Percentiles rank a stretch among this genome's conserved stretches.
These are phyloP conservation scores for Knoxdaviesia capensis DNA, from an alignment of 2,329 filamentous ascomycete genomes.

Conservation along the genomic window DNA sequence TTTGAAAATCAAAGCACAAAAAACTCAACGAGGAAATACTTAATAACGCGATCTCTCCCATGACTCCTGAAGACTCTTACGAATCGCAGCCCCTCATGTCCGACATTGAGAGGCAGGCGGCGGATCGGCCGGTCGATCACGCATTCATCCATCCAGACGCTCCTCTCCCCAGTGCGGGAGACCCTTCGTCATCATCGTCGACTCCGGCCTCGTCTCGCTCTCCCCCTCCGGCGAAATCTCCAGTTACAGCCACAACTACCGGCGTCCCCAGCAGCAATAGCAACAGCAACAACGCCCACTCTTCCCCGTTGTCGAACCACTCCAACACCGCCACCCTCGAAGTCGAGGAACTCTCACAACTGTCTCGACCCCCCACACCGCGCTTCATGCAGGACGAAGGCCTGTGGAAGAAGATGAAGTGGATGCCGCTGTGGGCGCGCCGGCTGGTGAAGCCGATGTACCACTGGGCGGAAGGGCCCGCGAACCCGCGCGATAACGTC, in stretches of 20 bases:
- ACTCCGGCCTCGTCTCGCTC: conserved; percentile 15
- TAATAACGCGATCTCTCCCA: too few relatives aligned
- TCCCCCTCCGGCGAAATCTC: background rate
- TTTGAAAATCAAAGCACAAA: too few relatives aligned
- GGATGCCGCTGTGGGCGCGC: conserved; percentile 36
- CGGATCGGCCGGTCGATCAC: background rate
- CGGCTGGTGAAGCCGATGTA: conserved; percentile 19
- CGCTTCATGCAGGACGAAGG: conserved; percentile 37
- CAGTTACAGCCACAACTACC: background rate
- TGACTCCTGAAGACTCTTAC: conserved; percentile 1
- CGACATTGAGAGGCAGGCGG: conserved; percentile 13
- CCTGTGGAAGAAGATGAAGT: conserved; percentile 29
- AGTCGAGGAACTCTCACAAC: too few relatives aligned
- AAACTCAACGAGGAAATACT: too few relatives aligned
- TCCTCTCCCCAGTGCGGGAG: conserved; percentile 14
- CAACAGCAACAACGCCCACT: too few relatives aligned
- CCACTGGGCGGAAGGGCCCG: conserved; percentile 35
- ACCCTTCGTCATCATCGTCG: conserved; percentile 13
- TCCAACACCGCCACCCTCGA: too few relatives aligned
- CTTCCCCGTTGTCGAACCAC: too few relatives aligned
- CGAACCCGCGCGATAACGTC: conserved; percentile 25
- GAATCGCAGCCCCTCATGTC: conserved; percentile 20
- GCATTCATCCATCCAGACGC: conserved; percentile 18
- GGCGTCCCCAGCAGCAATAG: background rate
- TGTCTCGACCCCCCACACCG: conserved; percentile 23